phyloP scores from a whole-genome alignment of 441 rosid species.

The Breynia disticha region DNA sequence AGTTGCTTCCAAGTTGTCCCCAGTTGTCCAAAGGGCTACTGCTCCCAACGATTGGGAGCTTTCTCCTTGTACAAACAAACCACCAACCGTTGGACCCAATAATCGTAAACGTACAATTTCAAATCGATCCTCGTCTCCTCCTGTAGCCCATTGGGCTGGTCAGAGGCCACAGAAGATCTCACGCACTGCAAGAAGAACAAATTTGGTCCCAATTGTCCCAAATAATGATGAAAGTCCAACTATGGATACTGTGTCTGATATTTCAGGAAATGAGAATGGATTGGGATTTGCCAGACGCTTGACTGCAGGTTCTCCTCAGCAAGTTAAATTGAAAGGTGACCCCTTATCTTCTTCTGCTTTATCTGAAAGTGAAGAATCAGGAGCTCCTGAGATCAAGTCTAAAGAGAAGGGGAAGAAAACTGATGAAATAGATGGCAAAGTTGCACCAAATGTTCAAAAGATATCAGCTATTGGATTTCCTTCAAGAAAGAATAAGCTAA shows the following conservation, averaged over 20 bases:
- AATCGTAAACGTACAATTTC: slow-evolving; percentile 73
- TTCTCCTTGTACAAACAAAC: slow-evolving; percentile 71
- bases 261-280: slow-evolving; percentile 55
- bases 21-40: slow-evolving; percentile 59
- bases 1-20: slow-evolving; percentile 59
- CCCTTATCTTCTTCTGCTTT: slow-evolving; percentile 56
- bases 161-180: slow-evolving; percentile 91
- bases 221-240: slow-evolving; percentile 66
- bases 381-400: slow-evolving; percentile 66
- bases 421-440: slow-evolving; percentile 65
- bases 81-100: slow-evolving; percentile 61
- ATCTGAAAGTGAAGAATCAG: slow-evolving; percentile 94
- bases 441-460: slow-evolving; percentile 57
- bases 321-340: slow-evolving; percentile 61
- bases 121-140: slow-evolving; percentile 76
- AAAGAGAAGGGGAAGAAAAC: slow-evolving; percentile 66
- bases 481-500: slow-evolving; percentile 73
- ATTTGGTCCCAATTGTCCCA: slow-evolving; percentile 61
- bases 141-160: slow-evolving; percentile 83
- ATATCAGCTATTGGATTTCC: slow-evolving; percentile 46
- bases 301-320: slow-evolving; percentile 66
- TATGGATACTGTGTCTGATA: slow-evolving; percentile 69
- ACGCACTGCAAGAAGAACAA: slow-evolving; percentile 88
- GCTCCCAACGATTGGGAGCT: slow-evolving; percentile 83
- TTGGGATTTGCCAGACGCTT: slow-evolving; percentile 62